These are phyloP conservation scores for Jaenimonas drosophilae DNA, from an alignment of 208 protist species.

Conservation along the genomic window DNA sequence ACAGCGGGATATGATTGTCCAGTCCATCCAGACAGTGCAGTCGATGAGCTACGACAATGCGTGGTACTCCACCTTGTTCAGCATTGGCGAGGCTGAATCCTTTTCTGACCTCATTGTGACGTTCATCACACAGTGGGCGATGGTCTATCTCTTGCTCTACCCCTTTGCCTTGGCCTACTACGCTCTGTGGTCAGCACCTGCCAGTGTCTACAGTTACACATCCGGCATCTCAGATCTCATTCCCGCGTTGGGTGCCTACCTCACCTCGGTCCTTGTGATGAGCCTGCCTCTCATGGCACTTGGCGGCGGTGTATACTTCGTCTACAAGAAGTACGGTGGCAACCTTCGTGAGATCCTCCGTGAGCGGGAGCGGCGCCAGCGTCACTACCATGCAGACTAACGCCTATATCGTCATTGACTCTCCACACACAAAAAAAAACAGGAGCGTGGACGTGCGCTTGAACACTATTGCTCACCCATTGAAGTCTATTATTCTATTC, in stretches of 20 bases:
- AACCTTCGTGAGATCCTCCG: no score
- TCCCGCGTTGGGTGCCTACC: constrained; percentile 43
- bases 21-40: constrained; percentile 47
- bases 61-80: constrained; percentile 71
- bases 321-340: no score
- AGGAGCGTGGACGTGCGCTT: no score
- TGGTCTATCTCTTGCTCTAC: constrained; percentile 71
- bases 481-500: no score
- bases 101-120: constrained; percentile 68
- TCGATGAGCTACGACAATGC: constrained; percentile 73
- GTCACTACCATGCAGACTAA: no score
- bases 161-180: constrained; percentile 81
- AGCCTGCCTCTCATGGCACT: constrained; percentile 47
- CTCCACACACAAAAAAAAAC: no score
- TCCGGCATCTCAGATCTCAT: constrained; percentile 49
- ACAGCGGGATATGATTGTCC: constrained; percentile 46
- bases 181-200: constrained; percentile 64
- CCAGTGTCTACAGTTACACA: constrained; percentile 68
- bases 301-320: no score
- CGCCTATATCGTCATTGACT: no score
- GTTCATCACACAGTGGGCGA: constrained; percentile 76
- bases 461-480: no score
- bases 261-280: constrained; percentile 47
- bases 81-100: constrained; percentile 46
- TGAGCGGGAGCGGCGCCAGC: no score